These are phyloP conservation scores for Colletotrichum viniferum DNA, from an alignment of 2,329 filamentous ascomycete species.

Conservation along the genomic window DNA sequence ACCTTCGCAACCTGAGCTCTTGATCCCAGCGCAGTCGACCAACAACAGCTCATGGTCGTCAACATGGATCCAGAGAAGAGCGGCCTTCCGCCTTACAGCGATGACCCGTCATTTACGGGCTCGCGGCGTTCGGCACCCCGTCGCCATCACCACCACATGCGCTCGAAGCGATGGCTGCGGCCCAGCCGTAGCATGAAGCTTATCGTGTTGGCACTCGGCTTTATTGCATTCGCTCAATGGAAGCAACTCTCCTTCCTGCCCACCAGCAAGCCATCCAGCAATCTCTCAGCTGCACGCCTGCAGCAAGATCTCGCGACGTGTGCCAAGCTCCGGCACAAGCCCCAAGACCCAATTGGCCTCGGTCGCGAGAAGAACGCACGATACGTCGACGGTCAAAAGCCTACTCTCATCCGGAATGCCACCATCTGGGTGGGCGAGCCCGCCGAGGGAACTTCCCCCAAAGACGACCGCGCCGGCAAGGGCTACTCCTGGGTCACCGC, in stretches of 20 bases:
- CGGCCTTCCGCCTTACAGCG: constrained; percentile 50
- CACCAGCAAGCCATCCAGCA: constrained; percentile 22
- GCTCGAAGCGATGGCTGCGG: constrained; percentile 6
- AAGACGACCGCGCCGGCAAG: constrained; percentile 61
- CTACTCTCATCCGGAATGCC: constrained; percentile 69
- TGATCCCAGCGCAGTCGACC: not conserved
- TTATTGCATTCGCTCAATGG: constrained; percentile 57
- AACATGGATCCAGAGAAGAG: constrained; percentile 39
- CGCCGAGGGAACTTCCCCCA: constrained; percentile 49
- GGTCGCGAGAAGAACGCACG: constrained; percentile 66
- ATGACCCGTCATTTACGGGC: constrained; percentile 29
- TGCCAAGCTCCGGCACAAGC: constrained; percentile 56
- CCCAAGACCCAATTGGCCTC: constrained; percentile 57
- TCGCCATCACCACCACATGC: not conserved
- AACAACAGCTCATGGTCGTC: not conserved
- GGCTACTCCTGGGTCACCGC: constrained; percentile 64
- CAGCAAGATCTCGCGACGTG: constrained; percentile 60
- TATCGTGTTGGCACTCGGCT: constrained; percentile 51
- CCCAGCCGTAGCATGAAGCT: constrained; percentile 24
- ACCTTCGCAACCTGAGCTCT: not conserved
- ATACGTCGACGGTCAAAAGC: constrained; percentile 60
- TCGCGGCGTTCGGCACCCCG: not conserved
- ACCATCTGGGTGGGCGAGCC: constrained; percentile 72
- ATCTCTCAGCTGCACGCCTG: constrained; percentile 57
- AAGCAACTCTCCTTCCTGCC: constrained; percentile 35